These are phyloP conservation scores for Eucalyptus polyanthemos DNA, from an alignment of 345 rosid genomes.

Conservation along the genomic window DNA sequence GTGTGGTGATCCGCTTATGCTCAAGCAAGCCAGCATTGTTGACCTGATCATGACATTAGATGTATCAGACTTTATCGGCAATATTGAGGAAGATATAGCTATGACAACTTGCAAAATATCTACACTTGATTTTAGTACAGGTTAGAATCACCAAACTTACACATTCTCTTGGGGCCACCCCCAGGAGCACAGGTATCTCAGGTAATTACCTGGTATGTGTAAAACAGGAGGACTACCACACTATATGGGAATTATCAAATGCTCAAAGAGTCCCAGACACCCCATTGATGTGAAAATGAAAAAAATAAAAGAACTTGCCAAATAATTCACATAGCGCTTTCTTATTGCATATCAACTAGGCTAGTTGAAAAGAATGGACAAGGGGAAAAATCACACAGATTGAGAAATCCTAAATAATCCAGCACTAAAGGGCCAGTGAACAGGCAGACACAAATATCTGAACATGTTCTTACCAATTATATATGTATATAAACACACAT, in stretches of 20 bases:
- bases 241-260: not conserved
- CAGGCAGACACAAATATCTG: not conserved
- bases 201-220: not conserved
- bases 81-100: not conserved
- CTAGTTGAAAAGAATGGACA: not conserved
- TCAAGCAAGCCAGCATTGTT: conserved; percentile 87
- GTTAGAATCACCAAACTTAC: not conserved
- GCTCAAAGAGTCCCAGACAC: not conserved
- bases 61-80: not conserved
- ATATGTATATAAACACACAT: not conserved
- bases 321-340: not conserved
- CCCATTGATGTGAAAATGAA: not conserved
- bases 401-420: not conserved
- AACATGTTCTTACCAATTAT: not conserved
- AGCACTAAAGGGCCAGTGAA: not conserved
- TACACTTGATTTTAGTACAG: not conserved
- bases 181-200: not conserved
- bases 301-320: not conserved
- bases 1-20: conserved; percentile 36
- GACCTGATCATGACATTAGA: conserved; percentile 22
- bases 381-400: not conserved
- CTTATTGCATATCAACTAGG: not conserved
- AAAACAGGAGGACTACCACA: not conserved
- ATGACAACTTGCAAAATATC: not conserved
- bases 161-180: not conserved